phyloP scores from a whole-genome alignment of 2,329 filamentous ascomycete species.

The Fusarium sp. region DNA sequence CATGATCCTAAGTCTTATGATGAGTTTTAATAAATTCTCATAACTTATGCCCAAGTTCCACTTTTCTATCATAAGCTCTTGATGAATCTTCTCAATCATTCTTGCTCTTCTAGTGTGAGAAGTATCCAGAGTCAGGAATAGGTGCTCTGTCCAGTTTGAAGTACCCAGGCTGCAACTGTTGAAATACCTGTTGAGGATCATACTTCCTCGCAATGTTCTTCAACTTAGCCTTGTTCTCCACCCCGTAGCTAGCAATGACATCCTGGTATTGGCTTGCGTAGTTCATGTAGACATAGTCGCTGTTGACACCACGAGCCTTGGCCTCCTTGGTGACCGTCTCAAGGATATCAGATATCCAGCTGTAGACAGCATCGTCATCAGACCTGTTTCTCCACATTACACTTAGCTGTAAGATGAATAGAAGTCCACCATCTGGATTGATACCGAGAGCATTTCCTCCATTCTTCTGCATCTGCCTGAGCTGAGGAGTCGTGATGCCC shows the following conservation, averaged over 20 bases:
- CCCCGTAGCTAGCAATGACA: constrained; percentile 13
- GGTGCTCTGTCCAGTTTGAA: constrained; percentile 45
- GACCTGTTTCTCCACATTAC: constrained; percentile 33
- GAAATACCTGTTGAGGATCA: constrained; percentile 13
- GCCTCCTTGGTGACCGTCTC: background rate
- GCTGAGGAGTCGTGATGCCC: constrained; percentile 55
- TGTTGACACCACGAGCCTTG: constrained; percentile 2
- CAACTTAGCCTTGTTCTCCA: constrained; percentile 10
- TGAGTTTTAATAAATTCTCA: background rate
- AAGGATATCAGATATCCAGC: constrained; percentile 1
- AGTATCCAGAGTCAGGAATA: constrained; percentile 1
- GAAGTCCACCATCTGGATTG: constrained; percentile 38
- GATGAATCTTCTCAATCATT: background rate
- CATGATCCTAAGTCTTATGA: background rate
- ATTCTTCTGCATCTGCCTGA: constrained; percentile 51
- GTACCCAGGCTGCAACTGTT: constrained; percentile 10
- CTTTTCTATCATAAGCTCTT: background rate
- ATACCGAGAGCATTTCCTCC: constrained; percentile 52
- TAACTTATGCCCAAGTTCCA: background rate
- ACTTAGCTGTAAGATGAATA: constrained; percentile 28
- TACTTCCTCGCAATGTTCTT: constrained; percentile 14
- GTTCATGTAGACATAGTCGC: constrained; percentile 28
- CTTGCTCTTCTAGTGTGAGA: background rate
- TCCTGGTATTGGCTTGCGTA: constrained; percentile 24
- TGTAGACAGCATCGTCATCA: constrained; percentile 51